phyloP scores from a whole-genome alignment of 495 filamentous ascomycete species.

The Podospora bellae-mahoneyi region DNA sequence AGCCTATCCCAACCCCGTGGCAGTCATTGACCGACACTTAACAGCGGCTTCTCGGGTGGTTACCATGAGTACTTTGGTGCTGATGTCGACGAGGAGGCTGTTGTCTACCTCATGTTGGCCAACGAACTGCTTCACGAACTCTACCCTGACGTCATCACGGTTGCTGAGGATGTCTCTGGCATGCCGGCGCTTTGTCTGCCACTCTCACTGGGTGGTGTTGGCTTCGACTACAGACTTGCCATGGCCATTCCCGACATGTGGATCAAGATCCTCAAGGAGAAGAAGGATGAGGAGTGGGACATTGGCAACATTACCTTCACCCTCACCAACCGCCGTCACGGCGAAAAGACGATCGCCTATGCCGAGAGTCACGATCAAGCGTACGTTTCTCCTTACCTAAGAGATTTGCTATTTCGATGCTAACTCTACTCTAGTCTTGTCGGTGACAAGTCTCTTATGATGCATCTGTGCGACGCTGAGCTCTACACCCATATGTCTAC shows the following conservation, averaged over 20 bases:
- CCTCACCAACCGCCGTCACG: slow-evolving; percentile 86
- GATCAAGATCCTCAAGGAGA: slow-evolving; percentile 97
- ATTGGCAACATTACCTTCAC: slow-evolving; percentile 80
- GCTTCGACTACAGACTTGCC: slow-evolving; percentile 94
- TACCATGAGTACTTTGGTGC: slow-evolving; percentile 98
- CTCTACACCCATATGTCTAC: slow-evolving; percentile 97
- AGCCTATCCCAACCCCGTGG: not conserved
- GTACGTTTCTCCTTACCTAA: slow-evolving; percentile 52
- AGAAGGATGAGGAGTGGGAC: slow-evolving; percentile 89
- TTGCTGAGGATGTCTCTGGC: slow-evolving; percentile 95
- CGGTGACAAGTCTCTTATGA: slow-evolving; percentile 91
- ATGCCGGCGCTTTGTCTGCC: slow-evolving; percentile 94
- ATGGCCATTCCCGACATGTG: slow-evolving; percentile 99
- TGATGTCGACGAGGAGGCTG: slow-evolving; percentile 88
- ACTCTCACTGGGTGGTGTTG: slow-evolving; percentile 80
- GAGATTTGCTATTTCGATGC: slow-evolving; percentile 12
- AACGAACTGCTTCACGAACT: slow-evolving; percentile 92
- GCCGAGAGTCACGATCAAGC: slow-evolving; percentile 97
- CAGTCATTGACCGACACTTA: slow-evolving; percentile 5
- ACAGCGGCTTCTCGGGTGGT: slow-evolving; percentile 91
- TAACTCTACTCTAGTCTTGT: slow-evolving; percentile 66
- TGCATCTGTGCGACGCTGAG: slow-evolving; percentile 97
- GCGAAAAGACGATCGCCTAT: slow-evolving; percentile 98
- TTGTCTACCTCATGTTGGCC: slow-evolving; percentile 93
- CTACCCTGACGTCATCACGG: slow-evolving; percentile 81